These are phyloP conservation scores for Opeltia flavorubescens DNA, from an alignment of 495 filamentous ascomycete genomes.

Conservation along the genomic window DNA sequence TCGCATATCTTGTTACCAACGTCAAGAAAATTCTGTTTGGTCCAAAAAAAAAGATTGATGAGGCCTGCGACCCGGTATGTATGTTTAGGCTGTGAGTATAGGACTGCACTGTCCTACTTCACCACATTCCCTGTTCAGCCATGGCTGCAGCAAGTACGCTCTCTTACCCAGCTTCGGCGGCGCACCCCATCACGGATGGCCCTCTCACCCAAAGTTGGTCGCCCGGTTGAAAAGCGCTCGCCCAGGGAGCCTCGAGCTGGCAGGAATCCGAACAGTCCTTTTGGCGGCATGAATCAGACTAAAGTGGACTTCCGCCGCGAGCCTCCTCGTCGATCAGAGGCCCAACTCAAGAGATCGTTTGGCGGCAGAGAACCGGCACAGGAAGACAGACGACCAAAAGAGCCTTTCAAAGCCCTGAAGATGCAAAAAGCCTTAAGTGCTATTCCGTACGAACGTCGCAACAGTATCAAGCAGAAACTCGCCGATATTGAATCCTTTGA, in stretches of 20 bases:
- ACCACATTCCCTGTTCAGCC: conserved; percentile 6
- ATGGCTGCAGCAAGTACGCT: conserved; percentile 27
- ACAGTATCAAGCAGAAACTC: conserved; percentile 54
- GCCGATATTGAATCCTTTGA: conserved; percentile 61
- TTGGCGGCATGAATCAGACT: conserved; percentile 65
- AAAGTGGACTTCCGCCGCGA: conserved; percentile 40
- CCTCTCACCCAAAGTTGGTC: conserved; percentile 59
- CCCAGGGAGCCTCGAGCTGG: conserved; percentile 13
- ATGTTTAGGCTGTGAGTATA: conserved; percentile 28
- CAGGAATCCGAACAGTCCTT: conserved; percentile 40
- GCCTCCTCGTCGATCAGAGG: conserved; percentile 25
- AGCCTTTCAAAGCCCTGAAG: conserved; percentile 71
- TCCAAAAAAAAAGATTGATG: conserved; percentile 3
- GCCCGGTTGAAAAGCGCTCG: conserved; percentile 30
- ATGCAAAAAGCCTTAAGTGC: conserved; percentile 73
- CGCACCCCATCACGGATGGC: conserved; percentile 57
- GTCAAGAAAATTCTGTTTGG: not conserved
- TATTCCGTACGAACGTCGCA: conserved; percentile 58
- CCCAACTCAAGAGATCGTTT: conserved; percentile 24
- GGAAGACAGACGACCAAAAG: conserved; percentile 28
- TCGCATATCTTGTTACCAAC: not conserved
- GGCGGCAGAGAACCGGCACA: conserved; percentile 22
- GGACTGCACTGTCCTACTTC: conserved; percentile 11
- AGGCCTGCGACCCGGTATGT: conserved; percentile 1
- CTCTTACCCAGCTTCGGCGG: conserved; percentile 27